Percentiles rank a stretch among this genome's conserved stretches.
Conservation (phyloP, 2,329 filamentous ascomycete genomes). For the Myriangium duriaei region DNA sequence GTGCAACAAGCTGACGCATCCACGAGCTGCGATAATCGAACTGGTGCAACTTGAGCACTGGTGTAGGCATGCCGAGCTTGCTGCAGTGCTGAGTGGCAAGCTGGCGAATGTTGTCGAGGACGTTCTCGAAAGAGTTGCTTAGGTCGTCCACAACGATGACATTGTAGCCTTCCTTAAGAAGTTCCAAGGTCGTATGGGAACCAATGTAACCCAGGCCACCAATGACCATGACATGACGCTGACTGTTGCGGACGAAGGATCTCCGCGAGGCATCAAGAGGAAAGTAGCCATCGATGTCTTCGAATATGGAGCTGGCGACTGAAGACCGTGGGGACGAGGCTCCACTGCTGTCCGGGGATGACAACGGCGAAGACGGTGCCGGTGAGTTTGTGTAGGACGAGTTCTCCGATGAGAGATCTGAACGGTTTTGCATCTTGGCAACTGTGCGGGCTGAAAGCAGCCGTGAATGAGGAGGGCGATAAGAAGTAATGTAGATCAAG, state of each 20-base stretch:
- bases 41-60: constrained; percentile 34
- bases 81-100: constrained; percentile 28
- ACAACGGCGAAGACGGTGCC: constrained; percentile 1
- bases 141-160: constrained; percentile 36
- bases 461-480: not conserved
- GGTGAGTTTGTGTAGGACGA: constrained; percentile 6
- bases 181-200: constrained; percentile 42
- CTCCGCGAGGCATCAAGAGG: constrained; percentile 3
- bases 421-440: constrained; percentile 3
- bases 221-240: constrained; percentile 35
- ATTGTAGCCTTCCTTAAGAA: constrained; percentile 42
- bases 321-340: constrained; percentile 7
- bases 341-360: constrained; percentile 1
- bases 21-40: constrained; percentile 22
- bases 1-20: constrained; percentile 24
- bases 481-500: not conserved
- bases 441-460: too few species aligned
- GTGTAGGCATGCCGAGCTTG: constrained; percentile 28
- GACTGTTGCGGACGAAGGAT: constrained; percentile 8
- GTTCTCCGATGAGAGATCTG: constrained; percentile 1
- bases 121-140: constrained; percentile 33
- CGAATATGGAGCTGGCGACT: constrained; percentile 5
- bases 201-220: constrained; percentile 45
- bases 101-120: constrained; percentile 25
- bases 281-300: constrained; percentile 5